Percentiles rank a stretch among this genome's conserved stretches.
phyloP scores from a whole-genome alignment of 306 rosid species.

The Calophaca sinica region DNA sequence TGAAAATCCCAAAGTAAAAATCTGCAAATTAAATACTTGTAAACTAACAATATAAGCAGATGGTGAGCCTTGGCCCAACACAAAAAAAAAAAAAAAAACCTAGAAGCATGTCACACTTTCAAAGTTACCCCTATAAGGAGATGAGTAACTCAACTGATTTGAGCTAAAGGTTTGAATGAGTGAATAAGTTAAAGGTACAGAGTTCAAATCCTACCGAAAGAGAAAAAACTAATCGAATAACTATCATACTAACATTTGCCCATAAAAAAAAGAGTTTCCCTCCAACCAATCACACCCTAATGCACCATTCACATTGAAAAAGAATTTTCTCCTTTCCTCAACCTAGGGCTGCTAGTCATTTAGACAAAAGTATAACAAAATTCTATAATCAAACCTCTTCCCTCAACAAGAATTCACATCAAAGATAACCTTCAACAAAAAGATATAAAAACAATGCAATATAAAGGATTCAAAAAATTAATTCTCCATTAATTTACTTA shows the following conservation, averaged over 20 bases:
- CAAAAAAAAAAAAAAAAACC: neutral
- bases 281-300: constrained; percentile 11
- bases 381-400: constrained; percentile 17
- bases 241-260: too few relatives aligned
- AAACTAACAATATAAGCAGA: constrained; percentile 22
- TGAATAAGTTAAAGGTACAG: too few relatives aligned
- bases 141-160: too few relatives aligned
- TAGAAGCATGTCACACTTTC: constrained; percentile 8
- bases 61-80: neutral
- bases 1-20: constrained; percentile 10
- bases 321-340: constrained; percentile 12
- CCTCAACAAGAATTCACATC: constrained; percentile 15
- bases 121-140: too few relatives aligned
- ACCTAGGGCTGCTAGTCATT: constrained; percentile 26
- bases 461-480: neutral
- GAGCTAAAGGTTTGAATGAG: too few relatives aligned
- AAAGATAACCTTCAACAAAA: neutral
- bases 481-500: neutral
- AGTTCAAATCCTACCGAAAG: too few relatives aligned
- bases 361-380: neutral
- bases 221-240: too few relatives aligned
- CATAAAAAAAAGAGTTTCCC: too few relatives aligned
- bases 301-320: constrained; percentile 16
- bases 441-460: neutral
- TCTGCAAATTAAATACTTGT: constrained; percentile 18